A percentile compares a stretch with the other conserved stretches of the same genome.
These are phyloP conservation scores for Pseudopyricularia javanii DNA, from an alignment of 2,329 filamentous ascomycete genomes.

Conservation along the genomic window DNA sequence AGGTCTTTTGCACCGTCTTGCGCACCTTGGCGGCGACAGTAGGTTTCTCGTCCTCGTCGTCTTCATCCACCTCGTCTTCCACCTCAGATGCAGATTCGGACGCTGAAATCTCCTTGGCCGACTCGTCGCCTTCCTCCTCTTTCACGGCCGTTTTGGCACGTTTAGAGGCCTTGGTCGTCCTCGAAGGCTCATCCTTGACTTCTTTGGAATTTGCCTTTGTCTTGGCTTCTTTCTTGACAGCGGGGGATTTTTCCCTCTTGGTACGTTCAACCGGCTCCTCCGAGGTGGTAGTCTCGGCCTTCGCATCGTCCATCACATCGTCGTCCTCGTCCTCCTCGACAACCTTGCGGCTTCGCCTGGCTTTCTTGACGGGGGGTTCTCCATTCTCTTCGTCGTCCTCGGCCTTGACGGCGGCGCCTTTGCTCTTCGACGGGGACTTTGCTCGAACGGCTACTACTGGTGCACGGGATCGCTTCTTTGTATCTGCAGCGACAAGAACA, in stretches of 20 bases:
- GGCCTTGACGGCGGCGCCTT: constrained; percentile 14
- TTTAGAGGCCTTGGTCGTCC: constrained; percentile 28
- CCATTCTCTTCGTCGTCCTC: constrained; percentile 39
- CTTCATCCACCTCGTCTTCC: constrained; percentile 37
- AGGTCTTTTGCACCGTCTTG: constrained; percentile 71
- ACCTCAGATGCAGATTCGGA: constrained; percentile 35
- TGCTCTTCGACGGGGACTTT: constrained; percentile 8
- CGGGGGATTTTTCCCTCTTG: constrained; percentile 7
- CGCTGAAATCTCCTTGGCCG: constrained; percentile 27
- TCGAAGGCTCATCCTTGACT: constrained; percentile 32
- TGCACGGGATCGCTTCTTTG: constrained; percentile 32
- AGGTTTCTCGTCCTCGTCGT: constrained; percentile 52
- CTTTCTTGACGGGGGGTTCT: constrained; percentile 48
- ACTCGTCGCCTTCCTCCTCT: constrained; percentile 33
- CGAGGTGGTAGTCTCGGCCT: background rate
- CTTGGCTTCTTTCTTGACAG: constrained; percentile 14
- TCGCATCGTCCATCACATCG: constrained; percentile 22
- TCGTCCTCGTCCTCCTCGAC: constrained; percentile 42
- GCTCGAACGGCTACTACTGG: background rate
- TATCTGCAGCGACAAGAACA: constrained; percentile 15
- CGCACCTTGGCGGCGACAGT: constrained; percentile 62
- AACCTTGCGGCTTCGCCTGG: constrained; percentile 31
- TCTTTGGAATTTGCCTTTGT: constrained; percentile 11
- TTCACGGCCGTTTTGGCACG: constrained; percentile 24
- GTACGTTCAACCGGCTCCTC: constrained; percentile 8